Evolutionary conservation across 768 basidiomycete genomes (phyloP).

Genomic region (Mycena metata): DNA sequence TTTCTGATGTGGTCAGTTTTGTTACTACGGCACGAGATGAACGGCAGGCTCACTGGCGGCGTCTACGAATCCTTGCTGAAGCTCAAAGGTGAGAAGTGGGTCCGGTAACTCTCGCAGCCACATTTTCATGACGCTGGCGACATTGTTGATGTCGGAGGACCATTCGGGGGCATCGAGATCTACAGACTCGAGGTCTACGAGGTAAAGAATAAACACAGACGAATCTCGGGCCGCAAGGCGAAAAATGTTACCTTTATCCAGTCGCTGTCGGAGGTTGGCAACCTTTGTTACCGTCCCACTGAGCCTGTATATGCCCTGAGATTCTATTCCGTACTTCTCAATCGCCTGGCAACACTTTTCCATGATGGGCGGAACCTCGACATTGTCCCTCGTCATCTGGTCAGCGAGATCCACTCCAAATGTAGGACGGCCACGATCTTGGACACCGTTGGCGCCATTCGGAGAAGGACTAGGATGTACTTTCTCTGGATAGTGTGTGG

Average conservation of each 20-base stretch:
- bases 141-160: conserved; percentile 95
- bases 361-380: conserved; percentile 90
- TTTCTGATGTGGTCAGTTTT: conserved; percentile 60
- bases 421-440: conserved; percentile 81
- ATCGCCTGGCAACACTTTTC: conserved; percentile 93
- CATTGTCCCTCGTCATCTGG: conserved; percentile 92
- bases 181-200: conserved; percentile 82
- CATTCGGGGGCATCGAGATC: conserved; percentile 92
- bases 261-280: conserved; percentile 79
- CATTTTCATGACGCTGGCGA: conserved; percentile 93
- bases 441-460: conserved; percentile 49
- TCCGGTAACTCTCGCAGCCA: conserved; percentile 98
- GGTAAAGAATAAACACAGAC: conserved; percentile 27
- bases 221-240: background rate
- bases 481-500: conserved; percentile 53
- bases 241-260: conserved; percentile 83
- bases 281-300: conserved; percentile 94
- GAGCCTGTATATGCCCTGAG: conserved; percentile 93
- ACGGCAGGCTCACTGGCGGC: conserved; percentile 81
- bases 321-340: conserved; percentile 87
- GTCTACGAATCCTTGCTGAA: conserved; percentile 95
- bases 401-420: conserved; percentile 95
- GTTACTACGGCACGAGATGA: conserved; percentile 6
- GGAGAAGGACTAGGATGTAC: conserved; percentile 38
- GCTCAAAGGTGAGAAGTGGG: conserved; percentile 84